A percentile compares a stretch with the other conserved stretches of the same genome.
Conservation (phyloP, 257 asterid genomes). For the Linderniella brevidens region DNA sequence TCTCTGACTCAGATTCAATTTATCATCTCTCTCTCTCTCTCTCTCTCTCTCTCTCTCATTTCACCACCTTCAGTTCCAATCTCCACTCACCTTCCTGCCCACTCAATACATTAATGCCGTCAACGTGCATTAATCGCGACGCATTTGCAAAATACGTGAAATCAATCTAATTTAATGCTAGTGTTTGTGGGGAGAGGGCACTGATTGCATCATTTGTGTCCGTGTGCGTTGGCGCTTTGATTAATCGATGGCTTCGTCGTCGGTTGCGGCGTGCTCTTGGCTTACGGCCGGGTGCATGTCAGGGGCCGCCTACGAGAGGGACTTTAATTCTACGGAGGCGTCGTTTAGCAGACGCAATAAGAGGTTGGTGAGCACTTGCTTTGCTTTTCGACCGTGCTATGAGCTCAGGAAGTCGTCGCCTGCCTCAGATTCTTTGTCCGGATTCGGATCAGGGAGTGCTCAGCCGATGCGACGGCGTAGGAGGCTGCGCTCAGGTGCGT, state of each 20-base stretch:
- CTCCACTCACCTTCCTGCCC: too few species aligned
- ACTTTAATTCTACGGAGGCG: slow-evolving; percentile 21
- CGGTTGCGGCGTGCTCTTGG: slow-evolving; percentile 54
- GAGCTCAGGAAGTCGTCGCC: too few species aligned
- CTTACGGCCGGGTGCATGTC: slow-evolving; percentile 89
- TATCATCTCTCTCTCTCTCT: not conserved
- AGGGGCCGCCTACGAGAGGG: slow-evolving; percentile 49
- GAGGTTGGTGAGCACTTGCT: slow-evolving; percentile 18
- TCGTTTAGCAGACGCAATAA: slow-evolving; percentile 13
- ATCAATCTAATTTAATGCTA: not conserved
- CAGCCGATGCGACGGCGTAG: too few species aligned
- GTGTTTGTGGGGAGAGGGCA: too few species aligned
- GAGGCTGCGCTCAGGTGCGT: too few species aligned
- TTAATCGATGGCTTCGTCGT: slow-evolving; percentile 31
- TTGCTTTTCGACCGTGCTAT: slow-evolving; percentile 15
- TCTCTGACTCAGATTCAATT: not conserved
- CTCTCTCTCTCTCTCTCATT: slow-evolving; percentile 1
- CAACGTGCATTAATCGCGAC: not conserved
- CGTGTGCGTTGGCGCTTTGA: not conserved
- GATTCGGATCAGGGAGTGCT: too few species aligned
- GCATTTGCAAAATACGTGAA: not conserved
- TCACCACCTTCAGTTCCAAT: too few species aligned
- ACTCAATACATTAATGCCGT: not conserved
- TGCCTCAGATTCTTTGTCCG: too few species aligned
- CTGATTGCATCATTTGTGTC: too few species aligned